Evolutionary conservation across 129 eudicot species (phyloP).

Genomic region (Centaurea solstitialis): DNA sequence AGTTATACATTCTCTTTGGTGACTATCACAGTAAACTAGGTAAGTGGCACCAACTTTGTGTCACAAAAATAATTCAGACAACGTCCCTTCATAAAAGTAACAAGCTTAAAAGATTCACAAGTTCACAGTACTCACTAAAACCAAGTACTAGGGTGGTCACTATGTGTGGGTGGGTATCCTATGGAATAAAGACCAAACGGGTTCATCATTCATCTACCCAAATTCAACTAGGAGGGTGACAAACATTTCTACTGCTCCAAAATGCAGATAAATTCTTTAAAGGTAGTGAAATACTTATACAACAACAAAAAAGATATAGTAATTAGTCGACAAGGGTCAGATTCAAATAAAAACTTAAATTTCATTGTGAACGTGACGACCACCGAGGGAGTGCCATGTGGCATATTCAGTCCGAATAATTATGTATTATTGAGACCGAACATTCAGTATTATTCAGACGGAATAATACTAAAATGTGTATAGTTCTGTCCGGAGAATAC

Average conservation of each 20-base stretch:
- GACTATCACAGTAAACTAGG: neutral
- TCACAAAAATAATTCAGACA: neutral
- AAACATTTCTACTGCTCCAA: neutral
- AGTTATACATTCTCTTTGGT: neutral
- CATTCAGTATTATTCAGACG: no score
- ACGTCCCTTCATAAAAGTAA: neutral
- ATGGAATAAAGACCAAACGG: neutral
- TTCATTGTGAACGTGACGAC: no score
- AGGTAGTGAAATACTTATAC: neutral
- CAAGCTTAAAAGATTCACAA: neutral
- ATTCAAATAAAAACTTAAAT: no score
- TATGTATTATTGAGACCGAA: no score
- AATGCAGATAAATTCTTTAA: neutral
- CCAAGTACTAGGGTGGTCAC: neutral
- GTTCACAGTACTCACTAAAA: neutral
- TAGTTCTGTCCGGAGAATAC: no score
- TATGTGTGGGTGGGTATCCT: neutral
- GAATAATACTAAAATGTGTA: no score
- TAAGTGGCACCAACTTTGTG: neutral
- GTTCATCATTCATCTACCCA: neutral
- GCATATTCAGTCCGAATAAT: no score
- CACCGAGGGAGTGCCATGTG: no score
- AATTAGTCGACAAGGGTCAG: neutral
- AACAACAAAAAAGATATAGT: neutral
- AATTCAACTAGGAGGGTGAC: neutral